Evolutionary conservation across 257 asterid genomes (phyloP).

Genomic region (Fraxinus pennsylvanica): DNA sequence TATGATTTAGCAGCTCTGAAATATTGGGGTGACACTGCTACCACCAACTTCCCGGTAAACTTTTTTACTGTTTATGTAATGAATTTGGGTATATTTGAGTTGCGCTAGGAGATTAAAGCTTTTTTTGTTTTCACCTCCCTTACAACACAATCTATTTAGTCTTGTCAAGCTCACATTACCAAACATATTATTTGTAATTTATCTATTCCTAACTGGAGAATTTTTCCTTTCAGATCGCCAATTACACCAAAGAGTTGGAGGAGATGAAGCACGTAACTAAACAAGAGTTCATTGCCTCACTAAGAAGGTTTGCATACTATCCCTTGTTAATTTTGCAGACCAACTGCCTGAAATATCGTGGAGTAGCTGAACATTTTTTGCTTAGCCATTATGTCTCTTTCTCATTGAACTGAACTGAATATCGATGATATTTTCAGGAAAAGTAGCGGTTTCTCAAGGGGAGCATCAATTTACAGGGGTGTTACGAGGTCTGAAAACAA

Average conservation of each 20-base stretch:
- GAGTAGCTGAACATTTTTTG: too few relatives aligned
- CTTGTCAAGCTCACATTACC: neutral
- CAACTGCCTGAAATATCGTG: too few relatives aligned
- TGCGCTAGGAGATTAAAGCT: too few relatives aligned
- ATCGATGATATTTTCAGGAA: slow-evolving; percentile 44
- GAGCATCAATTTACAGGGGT: slow-evolving; percentile 87
- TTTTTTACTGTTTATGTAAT: neutral
- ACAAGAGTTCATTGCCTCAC: slow-evolving; percentile 91
- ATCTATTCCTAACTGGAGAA: neutral
- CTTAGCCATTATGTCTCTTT: too few relatives aligned
- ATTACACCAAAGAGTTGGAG: slow-evolving; percentile 69
- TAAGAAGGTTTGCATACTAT: slow-evolving; percentile 55
- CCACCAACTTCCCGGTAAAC: slow-evolving; percentile 82
- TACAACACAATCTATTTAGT: neutral
- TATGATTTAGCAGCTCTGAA: slow-evolving; percentile 93
- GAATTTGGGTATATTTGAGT: too few relatives aligned
- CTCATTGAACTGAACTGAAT: neutral
- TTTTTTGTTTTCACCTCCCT: too few relatives aligned
- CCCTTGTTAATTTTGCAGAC: neutral
- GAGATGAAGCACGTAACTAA: slow-evolving; percentile 77
- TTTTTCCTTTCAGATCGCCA: slow-evolving; percentile 49
- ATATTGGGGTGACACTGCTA: slow-evolving; percentile 94
- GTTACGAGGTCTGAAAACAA: slow-evolving; percentile 65
- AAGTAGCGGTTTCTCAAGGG: slow-evolving; percentile 92
- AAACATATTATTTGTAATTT: too few relatives aligned